phyloP scores from a whole-genome alignment of 495 filamentous ascomycete species.

The Cetradonia linearis region DNA sequence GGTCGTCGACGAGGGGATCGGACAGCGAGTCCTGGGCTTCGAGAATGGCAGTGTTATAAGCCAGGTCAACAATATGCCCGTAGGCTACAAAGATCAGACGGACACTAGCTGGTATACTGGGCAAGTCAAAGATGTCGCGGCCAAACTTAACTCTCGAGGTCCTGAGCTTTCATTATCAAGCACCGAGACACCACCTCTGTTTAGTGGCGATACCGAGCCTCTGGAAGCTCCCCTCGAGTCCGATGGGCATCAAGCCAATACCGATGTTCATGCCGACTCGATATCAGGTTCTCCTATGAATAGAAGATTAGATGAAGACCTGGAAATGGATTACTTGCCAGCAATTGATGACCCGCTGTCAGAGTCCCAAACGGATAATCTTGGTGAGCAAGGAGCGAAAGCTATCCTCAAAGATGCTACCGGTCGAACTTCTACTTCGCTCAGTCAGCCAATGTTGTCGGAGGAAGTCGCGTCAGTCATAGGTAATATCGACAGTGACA shows the following conservation, averaged over 20 bases:
- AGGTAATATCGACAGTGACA: not conserved
- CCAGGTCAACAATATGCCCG: slow-evolving; percentile 45
- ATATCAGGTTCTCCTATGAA: not conserved
- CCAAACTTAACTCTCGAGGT: slow-evolving; percentile 14
- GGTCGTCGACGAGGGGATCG: slow-evolving; percentile 66
- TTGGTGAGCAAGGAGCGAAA: not conserved
- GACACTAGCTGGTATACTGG: slow-evolving; percentile 67
- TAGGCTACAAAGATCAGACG: slow-evolving; percentile 65
- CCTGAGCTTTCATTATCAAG: not conserved
- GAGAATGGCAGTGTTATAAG: slow-evolving; percentile 58
- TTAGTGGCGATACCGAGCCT: not conserved
- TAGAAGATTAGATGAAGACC: not conserved
- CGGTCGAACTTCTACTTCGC: not conserved
- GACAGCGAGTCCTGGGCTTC: slow-evolving; percentile 70
- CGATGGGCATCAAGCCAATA: not conserved
- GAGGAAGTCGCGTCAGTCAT: not conserved
- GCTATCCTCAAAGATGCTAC: not conserved
- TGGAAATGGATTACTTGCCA: not conserved
- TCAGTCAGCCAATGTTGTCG: not conserved
- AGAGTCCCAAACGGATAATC: not conserved
- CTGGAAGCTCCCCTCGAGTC: not conserved
- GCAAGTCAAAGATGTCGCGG: slow-evolving; percentile 45
- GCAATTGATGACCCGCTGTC: slow-evolving; percentile 1
- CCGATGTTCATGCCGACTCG: not conserved
- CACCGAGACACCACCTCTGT: not conserved